These are phyloP conservation scores for Cercospora beticola DNA, from an alignment of 2,329 filamentous ascomycete genomes.

Conservation along the genomic window DNA sequence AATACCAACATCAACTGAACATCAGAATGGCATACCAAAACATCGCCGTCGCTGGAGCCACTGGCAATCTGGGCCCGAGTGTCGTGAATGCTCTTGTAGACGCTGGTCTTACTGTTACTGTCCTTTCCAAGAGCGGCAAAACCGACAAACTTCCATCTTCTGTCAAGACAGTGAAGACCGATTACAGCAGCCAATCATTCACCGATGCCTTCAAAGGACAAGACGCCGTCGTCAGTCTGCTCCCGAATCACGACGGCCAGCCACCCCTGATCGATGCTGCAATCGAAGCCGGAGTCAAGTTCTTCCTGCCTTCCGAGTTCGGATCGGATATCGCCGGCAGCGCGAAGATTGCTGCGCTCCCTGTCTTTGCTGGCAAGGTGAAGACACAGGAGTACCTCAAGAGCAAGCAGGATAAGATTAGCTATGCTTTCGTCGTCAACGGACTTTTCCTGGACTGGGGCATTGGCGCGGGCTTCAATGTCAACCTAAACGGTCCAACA, in stretches of 20 bases:
- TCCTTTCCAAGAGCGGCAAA: constrained; percentile 47
- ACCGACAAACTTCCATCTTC: constrained; percentile 42
- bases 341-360: constrained; percentile 33
- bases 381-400: constrained; percentile 40
- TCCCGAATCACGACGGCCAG: constrained; percentile 20
- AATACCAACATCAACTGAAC: background rate
- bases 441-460: constrained; percentile 42
- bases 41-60: constrained; percentile 38
- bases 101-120: constrained; percentile 45
- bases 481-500: constrained; percentile 33
- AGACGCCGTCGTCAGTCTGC: constrained; percentile 36
- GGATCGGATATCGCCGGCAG: constrained; percentile 39
- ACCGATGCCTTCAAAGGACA: constrained; percentile 39
- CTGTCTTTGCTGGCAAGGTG: constrained; percentile 42
- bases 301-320: constrained; percentile 45
- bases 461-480: constrained; percentile 34
- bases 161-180: constrained; percentile 42
- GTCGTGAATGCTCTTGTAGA: constrained; percentile 45
- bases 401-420: constrained; percentile 32
- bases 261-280: constrained; percentile 43
- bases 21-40: constrained; percentile 23
- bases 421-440: constrained; percentile 39
- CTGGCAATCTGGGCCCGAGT: constrained; percentile 45
- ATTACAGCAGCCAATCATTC: constrained; percentile 48
- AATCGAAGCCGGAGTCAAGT: constrained; percentile 40